phyloP scores from a whole-genome alignment of 179 eudicot genomes.

The Camellia oleifera region DNA sequence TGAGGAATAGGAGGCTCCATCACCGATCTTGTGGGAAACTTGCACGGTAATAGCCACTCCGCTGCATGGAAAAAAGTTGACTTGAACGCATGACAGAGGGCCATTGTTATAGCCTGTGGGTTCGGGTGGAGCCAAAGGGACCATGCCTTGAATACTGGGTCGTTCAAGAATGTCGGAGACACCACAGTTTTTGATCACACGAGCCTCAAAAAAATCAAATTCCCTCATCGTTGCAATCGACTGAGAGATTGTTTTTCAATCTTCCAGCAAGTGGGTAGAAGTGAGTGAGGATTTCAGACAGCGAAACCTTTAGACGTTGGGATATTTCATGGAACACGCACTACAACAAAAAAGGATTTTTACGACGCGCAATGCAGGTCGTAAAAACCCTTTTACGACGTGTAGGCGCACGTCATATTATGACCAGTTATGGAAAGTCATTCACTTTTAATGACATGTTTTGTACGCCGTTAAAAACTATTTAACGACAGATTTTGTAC shows the following conservation, averaged over 20 bases:
- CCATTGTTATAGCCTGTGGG: background rate
- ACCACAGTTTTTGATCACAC: constrained; percentile 1
- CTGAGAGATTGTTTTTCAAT: constrained; percentile 16
- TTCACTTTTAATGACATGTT: too few species aligned
- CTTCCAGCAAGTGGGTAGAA: constrained; percentile 39
- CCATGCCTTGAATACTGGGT: background rate
- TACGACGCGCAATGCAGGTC: too few species aligned
- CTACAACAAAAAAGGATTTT: too few species aligned
- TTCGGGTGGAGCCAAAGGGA: background rate
- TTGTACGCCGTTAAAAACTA: too few species aligned
- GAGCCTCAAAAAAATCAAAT: constrained; percentile 23
- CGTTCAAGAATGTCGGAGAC: constrained; percentile 19
- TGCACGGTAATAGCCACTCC: constrained; percentile 33
- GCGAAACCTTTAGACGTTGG: constrained; percentile 20
- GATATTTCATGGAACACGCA: background rate
- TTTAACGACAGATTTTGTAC: too few species aligned
- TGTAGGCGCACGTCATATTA: too few species aligned
- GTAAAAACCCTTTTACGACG: too few species aligned
- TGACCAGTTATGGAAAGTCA: too few species aligned
- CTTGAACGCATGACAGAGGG: constrained; percentile 21
- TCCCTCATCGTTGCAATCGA: constrained; percentile 34
- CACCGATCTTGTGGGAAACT: constrained; percentile 29
- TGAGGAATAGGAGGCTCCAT: constrained; percentile 23
- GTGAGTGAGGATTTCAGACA: constrained; percentile 26
- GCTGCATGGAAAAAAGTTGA: constrained; percentile 29